Conservation (phyloP, 208 protist species). For the Angomonas desouzai region DNA sequence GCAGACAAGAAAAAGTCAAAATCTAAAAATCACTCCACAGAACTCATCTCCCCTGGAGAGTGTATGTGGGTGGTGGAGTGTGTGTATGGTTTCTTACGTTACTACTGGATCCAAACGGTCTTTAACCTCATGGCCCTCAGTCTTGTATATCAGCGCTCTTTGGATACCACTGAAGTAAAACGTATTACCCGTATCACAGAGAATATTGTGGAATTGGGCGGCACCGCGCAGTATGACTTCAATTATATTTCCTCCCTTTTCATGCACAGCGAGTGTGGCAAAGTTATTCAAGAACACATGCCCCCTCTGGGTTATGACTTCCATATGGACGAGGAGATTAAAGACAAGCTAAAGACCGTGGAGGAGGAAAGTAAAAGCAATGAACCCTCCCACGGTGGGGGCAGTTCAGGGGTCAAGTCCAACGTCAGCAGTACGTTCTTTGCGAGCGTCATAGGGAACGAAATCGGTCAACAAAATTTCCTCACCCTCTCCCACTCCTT, state of each 20-base stretch:
- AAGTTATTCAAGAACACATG: neutral
- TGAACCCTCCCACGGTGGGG: neutral
- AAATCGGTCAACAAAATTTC: slow-evolving; percentile 13
- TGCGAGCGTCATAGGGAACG: neutral
- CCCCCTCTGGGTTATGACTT: neutral
- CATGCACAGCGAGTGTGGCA: neutral
- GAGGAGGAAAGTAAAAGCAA: neutral
- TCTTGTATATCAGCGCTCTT: neutral
- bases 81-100: neutral
- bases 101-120: slow-evolving; percentile 8
- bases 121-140: slow-evolving; percentile 4
- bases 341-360: neutral
- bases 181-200: slow-evolving; percentile 1
- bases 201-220: neutral
- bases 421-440: slow-evolving; percentile 1
- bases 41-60: slow-evolving; percentile 1
- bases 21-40: neutral
- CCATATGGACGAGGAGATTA: neutral
- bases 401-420: neutral
- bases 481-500: slow-evolving; percentile 17
- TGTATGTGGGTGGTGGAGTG: neutral
- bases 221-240: slow-evolving; percentile 3
- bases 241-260: neutral
- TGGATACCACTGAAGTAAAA: slow-evolving; percentile 5
- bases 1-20: neutral